Conservation (phyloP, 2,329 filamentous ascomycete genomes). For the Alternaria brassicicola region DNA sequence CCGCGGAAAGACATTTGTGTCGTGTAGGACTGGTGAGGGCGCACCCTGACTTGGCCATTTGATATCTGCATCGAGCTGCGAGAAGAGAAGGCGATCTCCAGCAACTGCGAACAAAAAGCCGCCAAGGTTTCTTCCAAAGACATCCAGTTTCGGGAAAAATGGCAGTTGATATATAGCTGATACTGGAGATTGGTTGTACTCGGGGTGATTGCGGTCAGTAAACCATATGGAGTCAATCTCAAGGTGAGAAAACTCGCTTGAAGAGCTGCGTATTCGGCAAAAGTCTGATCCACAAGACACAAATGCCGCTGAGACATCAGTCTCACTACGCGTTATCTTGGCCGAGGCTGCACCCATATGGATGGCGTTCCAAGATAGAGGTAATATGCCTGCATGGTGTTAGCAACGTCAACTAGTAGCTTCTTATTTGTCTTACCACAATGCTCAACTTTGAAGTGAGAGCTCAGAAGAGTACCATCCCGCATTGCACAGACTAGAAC, state of each 20-base stretch:
- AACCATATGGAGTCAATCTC: constrained; percentile 49
- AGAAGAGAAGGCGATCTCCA: constrained; percentile 55
- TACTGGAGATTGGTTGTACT: constrained; percentile 39
- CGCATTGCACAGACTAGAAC: constrained; percentile 47
- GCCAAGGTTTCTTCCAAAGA: constrained; percentile 48
- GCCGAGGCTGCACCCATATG: constrained; percentile 41
- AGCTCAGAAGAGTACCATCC: constrained; percentile 39
- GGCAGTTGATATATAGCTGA: constrained; percentile 44
- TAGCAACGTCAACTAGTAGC: background rate
- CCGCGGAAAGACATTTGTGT: constrained; percentile 33
- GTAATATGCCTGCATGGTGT: constrained; percentile 4
- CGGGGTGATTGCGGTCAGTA: constrained; percentile 34
- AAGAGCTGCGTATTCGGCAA: constrained; percentile 38
- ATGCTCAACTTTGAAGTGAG: constrained; percentile 2
- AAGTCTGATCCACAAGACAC: constrained; percentile 49
- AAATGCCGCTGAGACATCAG: constrained; percentile 39
- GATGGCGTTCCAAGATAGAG: constrained; percentile 13
- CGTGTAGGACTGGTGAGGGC: background rate
- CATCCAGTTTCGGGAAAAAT: constrained; percentile 30
- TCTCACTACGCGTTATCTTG: constrained; percentile 29
- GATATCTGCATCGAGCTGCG: constrained; percentile 52
- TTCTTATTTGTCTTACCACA: constrained; percentile 12
- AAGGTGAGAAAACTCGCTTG: constrained; percentile 9
- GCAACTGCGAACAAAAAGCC: constrained; percentile 57
- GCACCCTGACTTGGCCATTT: constrained; percentile 14